These are phyloP conservation scores for Leccinum insolens DNA, from an alignment of 1,284 basidiomycete genomes.

Conservation along the genomic window DNA sequence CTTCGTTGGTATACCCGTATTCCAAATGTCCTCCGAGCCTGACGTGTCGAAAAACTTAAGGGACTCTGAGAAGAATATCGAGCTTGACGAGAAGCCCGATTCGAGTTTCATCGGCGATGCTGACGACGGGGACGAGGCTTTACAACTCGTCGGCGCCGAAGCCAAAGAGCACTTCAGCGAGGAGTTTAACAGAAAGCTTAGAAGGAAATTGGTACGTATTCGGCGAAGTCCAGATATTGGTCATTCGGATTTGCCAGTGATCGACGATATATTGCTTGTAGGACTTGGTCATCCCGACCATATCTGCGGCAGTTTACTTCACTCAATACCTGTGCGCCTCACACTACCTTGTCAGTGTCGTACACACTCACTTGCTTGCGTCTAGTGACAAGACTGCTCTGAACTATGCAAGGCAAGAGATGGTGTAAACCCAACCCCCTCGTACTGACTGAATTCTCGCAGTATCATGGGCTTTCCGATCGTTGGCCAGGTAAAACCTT, in stretches of 20 bases:
- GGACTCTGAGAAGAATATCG: constrained; percentile 18
- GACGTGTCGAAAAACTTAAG: constrained; percentile 11
- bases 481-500: constrained; percentile 50
- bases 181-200: constrained; percentile 58
- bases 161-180: constrained; percentile 57
- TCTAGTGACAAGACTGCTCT: constrained; percentile 67
- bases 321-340: constrained; percentile 58
- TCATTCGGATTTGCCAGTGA: not conserved
- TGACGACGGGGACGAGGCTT: constrained; percentile 56
- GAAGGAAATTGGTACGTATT: constrained; percentile 58
- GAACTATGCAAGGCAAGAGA: constrained; percentile 62
- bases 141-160: constrained; percentile 57
- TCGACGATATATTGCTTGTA: constrained; percentile 22
- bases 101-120: constrained; percentile 33
- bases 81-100: constrained; percentile 18
- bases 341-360: not conserved
- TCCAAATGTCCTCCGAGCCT: constrained; percentile 23
- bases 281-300: constrained; percentile 61
- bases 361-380: constrained; percentile 9
- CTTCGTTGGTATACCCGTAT: constrained; percentile 5
- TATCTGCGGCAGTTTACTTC: constrained; percentile 69
- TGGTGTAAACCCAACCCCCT: too few species aligned
- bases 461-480: constrained; percentile 72
- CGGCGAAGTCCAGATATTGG: not conserved
- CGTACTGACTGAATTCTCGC: constrained; percentile 11